Conservation (phyloP, 2,329 filamentous ascomycete genomes). For the Hyphodiscus sp. region DNA sequence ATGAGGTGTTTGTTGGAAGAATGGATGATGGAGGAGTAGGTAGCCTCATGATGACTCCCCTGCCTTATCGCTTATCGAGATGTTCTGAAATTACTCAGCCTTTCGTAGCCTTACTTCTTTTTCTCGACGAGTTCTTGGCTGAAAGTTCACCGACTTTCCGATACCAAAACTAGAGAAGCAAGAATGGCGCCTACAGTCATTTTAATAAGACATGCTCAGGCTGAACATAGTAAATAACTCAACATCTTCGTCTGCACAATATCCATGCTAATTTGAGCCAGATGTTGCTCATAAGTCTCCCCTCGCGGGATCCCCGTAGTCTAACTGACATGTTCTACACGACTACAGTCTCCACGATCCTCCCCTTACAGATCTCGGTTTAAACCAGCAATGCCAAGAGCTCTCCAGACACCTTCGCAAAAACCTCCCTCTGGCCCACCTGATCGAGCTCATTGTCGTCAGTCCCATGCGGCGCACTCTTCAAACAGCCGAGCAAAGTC, state of each 20-base stretch:
- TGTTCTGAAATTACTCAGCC: not conserved
- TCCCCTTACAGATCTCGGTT: slow-evolving; percentile 20
- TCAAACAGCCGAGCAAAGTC: slow-evolving; percentile 25
- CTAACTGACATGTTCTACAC: slow-evolving; percentile 16
- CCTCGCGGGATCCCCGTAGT: slow-evolving; percentile 1
- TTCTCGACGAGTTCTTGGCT: not conserved
- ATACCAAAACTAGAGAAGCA: slow-evolving; percentile 10
- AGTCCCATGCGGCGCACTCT: slow-evolving; percentile 28
- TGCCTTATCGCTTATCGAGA: not conserved
- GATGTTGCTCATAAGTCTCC: slow-evolving; percentile 28
- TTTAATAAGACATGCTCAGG: slow-evolving; percentile 37
- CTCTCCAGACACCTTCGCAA: slow-evolving; percentile 22
- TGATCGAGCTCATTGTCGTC: slow-evolving; percentile 29
- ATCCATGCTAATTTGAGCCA: slow-evolving; percentile 11
- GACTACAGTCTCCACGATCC: slow-evolving; percentile 25
- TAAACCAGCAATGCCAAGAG: slow-evolving; percentile 18
- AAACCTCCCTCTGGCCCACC: slow-evolving; percentile 23
- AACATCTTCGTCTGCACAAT: not conserved
- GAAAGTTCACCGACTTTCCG: not conserved
- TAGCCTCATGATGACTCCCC: not conserved
- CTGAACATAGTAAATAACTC: slow-evolving; percentile 33
- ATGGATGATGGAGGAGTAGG: not conserved
- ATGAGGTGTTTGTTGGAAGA: not conserved
- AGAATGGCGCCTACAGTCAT: slow-evolving; percentile 36
- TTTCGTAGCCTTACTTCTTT: not conserved